Evolutionary conservation across 2,329 filamentous ascomycete species (phyloP).

Genomic region (Lasiodiplodia citricola): DNA sequence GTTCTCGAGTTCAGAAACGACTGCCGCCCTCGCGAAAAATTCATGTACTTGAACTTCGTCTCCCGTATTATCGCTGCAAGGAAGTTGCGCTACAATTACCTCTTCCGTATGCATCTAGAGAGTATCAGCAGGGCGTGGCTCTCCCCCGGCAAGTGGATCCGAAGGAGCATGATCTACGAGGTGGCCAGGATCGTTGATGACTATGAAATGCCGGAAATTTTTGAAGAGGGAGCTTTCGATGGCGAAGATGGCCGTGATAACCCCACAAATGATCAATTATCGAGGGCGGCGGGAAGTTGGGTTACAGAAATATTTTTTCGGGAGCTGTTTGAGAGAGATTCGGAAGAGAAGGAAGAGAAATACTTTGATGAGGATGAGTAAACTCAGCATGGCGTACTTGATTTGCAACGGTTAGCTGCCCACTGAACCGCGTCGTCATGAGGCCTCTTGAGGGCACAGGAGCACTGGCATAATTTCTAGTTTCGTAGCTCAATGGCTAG

Average conservation of each 20-base stretch:
- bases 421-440: no score
- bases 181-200: conserved; percentile 1
- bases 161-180: neutral
- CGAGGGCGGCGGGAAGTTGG: neutral
- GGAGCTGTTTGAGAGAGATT: neutral
- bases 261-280: neutral
- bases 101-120: neutral
- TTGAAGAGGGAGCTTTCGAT: neutral
- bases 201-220: neutral
- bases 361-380: neutral
- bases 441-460: no score
- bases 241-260: neutral
- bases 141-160: conserved; percentile 1
- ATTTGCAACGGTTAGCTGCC: no score
- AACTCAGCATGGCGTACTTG: no score
- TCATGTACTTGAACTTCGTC: neutral
- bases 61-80: neutral
- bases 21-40: neutral
- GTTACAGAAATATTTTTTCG: neutral
- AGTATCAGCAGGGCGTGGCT: neutral
- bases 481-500: no score
- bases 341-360: neutral
- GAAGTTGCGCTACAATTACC: neutral
- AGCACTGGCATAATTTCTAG: no score
- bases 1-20: neutral